Base-by-base conservation (phyloP, 2,329 filamentous ascomycete genomes). In the Teratosphaeriaceae sp. region DNA sequence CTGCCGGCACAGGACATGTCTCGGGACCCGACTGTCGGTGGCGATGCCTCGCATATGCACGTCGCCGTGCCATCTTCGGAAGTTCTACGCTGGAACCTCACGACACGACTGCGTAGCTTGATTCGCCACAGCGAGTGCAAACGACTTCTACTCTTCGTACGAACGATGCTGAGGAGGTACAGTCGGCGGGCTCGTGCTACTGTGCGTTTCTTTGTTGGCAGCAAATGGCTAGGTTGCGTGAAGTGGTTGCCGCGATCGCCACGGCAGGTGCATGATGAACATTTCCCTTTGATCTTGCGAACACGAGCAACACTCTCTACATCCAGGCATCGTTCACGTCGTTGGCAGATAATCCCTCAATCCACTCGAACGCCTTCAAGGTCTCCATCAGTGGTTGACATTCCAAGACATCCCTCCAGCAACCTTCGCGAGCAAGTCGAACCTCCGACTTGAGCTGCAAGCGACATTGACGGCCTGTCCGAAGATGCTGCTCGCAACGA, bases 1-100 rank as follows among this genome's bases (percentile, higher is more conserved):
- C 6, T 38, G 19, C 35, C 35, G 35, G 35, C 35, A 38, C 35
- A 15, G 11, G 35, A 11, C 35, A 38, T 38, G 35, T 38, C 35
- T 38, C 35, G 19, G 35, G 20, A 38, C 35, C 35, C 35, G 35
- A 22, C 35, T 42, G 44, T 42, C 23, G 22, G 26, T 34, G 39
- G 9, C 20, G 16, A 19, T 27, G 44, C 40, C 42, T 23, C 15
- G 39, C 38, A 47, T 37, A 33, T 38, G 18, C 43, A 41, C 36
- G 16, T 33, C 36, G 29, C 23, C 43, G 23, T 30, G 21, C 43
- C 8, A 15, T 29, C 31, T 34, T 34, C 15, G 31, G 8, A 27
- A 8, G 8, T 27, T 27, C 24, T 13, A 27, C 24, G 24, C 24
- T 8, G 24, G 8, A 8, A 8, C 24, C 8, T 27, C 24, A 27